A percentile compares a stretch with the other conserved stretches of the same genome.
These are phyloP conservation scores for Vitis rupestris DNA, from an alignment of 164 flowering plant genomes.

Conservation along the genomic window DNA sequence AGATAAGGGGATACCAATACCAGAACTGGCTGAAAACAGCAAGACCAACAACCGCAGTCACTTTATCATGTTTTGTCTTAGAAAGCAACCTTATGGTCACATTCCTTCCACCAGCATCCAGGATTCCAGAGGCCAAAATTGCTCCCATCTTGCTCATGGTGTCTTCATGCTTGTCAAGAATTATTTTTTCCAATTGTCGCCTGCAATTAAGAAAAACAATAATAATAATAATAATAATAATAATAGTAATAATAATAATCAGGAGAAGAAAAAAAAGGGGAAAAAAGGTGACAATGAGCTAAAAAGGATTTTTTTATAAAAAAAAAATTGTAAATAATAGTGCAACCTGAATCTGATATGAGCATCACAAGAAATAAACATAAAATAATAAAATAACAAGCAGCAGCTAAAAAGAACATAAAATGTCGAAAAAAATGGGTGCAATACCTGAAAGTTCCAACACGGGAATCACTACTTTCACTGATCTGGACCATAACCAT, in stretches of 20 bases:
- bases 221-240: no score
- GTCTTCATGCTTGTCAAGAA: slow-evolving; percentile 98
- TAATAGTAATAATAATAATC: no score
- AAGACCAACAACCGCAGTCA: slow-evolving; percentile 94
- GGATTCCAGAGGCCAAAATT: slow-evolving; percentile 95
- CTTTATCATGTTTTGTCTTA: slow-evolving; percentile 87
- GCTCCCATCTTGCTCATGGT: slow-evolving; percentile 99
- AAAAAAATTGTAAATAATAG: no score
- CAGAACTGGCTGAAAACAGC: slow-evolving; percentile 98
- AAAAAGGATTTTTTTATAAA: no score
- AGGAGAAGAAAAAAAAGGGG: no score
- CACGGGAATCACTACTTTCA: slow-evolving; percentile 96
- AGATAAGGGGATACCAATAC: slow-evolving; percentile 99
- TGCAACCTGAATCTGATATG: no score
- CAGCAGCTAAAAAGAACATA: neutral
- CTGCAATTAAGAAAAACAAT: slow-evolving; percentile 24
- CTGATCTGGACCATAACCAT: slow-evolving; percentile 98
- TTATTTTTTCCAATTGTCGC: slow-evolving; percentile 94
- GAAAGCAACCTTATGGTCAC: slow-evolving; percentile 92
- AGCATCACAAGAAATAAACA: neutral
- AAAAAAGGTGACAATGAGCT: no score
- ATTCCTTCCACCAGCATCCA: slow-evolving; percentile 99
- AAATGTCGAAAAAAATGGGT: neutral
- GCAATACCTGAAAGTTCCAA: slow-evolving; percentile 86
- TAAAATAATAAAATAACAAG: neutral